phyloP scores from a whole-genome alignment of 1,284 basidiomycete species.

The Somion occarium region DNA sequence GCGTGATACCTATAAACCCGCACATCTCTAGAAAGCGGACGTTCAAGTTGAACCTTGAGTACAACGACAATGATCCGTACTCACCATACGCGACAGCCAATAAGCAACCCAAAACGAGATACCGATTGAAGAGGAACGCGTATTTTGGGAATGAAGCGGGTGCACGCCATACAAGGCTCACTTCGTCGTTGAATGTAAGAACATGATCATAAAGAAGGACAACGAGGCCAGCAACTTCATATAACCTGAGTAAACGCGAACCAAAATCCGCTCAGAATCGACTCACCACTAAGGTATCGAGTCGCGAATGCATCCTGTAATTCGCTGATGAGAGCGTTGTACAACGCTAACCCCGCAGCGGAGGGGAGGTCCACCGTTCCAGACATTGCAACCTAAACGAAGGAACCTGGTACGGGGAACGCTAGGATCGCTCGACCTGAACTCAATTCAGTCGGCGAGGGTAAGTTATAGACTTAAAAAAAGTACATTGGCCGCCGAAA shows the following conservation, averaged over 20 bases:
- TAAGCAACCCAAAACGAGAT: slow-evolving; percentile 12
- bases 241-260: background rate
- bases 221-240: slow-evolving; percentile 22
- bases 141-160: slow-evolving; percentile 15
- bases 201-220: slow-evolving; percentile 16
- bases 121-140: slow-evolving; percentile 16
- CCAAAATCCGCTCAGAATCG: background rate
- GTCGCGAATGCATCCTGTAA: slow-evolving; percentile 16
- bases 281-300: slow-evolving; percentile 14
- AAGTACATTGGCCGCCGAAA: background rate
- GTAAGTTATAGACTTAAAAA: background rate
- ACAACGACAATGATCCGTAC: background rate
- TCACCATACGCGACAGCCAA: slow-evolving; percentile 10
- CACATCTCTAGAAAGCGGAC: slow-evolving; percentile 18
- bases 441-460: background rate
- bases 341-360: background rate
- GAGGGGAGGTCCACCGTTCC: background rate
- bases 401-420: background rate
- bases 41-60: too few relatives aligned
- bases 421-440: too few relatives aligned
- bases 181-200: slow-evolving; percentile 15
- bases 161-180: slow-evolving; percentile 14
- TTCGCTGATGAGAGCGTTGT: background rate
- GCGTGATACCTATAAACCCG: slow-evolving; percentile 21
- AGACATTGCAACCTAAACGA: background rate